These are phyloP conservation scores for Coniochaeta pulveracea DNA, from an alignment of 2,329 filamentous ascomycete species.

Conservation along the genomic window DNA sequence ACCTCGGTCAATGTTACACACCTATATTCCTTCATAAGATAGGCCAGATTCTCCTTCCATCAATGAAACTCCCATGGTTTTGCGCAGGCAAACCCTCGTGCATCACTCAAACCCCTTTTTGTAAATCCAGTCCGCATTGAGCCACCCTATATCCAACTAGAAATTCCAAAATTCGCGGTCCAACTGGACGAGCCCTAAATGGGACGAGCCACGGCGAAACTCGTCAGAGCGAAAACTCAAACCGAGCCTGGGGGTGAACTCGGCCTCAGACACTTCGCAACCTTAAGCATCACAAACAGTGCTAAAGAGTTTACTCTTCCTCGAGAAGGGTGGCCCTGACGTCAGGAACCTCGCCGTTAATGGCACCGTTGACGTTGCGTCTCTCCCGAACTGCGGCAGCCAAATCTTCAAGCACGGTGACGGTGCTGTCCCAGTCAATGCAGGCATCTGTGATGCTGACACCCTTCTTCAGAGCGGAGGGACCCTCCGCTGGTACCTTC, in stretches of 20 bases:
- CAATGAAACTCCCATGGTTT: no score
- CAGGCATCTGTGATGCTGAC: constrained; percentile 95
- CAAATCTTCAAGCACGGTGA: constrained; percentile 71
- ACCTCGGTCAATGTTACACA: no score
- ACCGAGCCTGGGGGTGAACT: neutral
- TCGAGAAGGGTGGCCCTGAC: constrained; percentile 35
- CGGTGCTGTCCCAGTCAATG: constrained; percentile 83
- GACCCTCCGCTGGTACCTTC: constrained; percentile 79
- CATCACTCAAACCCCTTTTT: no score
- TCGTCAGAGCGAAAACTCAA: no score
- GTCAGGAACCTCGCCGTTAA: constrained; percentile 13
- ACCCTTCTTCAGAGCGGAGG: constrained; percentile 68
- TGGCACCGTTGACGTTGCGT: constrained; percentile 39
- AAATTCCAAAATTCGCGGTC: no score
- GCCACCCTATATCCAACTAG: no score
- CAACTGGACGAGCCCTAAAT: no score
- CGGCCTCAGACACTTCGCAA: neutral
- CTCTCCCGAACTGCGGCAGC: constrained; percentile 73
- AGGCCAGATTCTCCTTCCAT: no score
- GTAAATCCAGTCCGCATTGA: no score
- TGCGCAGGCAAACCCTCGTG: no score
- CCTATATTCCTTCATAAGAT: no score
- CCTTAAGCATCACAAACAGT: constrained; percentile 1
- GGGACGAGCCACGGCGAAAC: no score
- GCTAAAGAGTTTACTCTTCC: constrained; percentile 32